Conservation (phyloP, 331 rosid species). For the Rhamnella rubrinervis region DNA sequence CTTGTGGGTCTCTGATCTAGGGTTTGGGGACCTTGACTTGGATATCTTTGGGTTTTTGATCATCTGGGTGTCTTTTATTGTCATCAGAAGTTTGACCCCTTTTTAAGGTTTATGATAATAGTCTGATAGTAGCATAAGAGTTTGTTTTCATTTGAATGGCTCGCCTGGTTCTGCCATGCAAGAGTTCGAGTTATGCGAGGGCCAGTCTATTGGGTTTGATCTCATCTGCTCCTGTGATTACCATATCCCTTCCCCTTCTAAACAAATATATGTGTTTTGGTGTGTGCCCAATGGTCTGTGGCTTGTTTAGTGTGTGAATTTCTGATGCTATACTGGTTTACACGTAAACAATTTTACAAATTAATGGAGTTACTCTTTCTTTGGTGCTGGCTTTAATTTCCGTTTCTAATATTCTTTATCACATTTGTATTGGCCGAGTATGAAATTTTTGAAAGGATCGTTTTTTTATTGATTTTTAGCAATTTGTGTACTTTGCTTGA, state of each 20-base stretch:
- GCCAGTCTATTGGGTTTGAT: slow-evolving; percentile 49
- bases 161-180: slow-evolving; percentile 52
- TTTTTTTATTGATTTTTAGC: too few relatives aligned
- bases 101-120: not conserved
- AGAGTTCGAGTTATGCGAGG: slow-evolving; percentile 44
- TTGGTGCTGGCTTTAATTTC: not conserved
- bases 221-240: slow-evolving; percentile 53
- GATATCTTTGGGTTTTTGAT: slow-evolving; percentile 30
- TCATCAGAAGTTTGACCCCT: slow-evolving; percentile 1
- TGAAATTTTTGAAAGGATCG: too few relatives aligned
- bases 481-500: too few relatives aligned
- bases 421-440: too few relatives aligned
- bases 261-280: slow-evolving; percentile 2
- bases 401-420: not conserved
- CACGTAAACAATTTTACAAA: too few relatives aligned
- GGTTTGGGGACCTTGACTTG: slow-evolving; percentile 23
- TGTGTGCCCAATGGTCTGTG: not conserved
- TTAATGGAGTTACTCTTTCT: not conserved
- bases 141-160: slow-evolving; percentile 40
- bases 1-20: slow-evolving; percentile 33
- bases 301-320: slow-evolving; percentile 2
- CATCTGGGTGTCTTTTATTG: slow-evolving; percentile 23
- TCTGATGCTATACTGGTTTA: not conserved
- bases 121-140: slow-evolving; percentile 21
- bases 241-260: slow-evolving; percentile 12